Percentiles rank a stretch among this genome's conserved stretches.
These are phyloP conservation scores for Rhodotorula sp. DNA, from an alignment of 1,284 basidiomycete species.

Conservation along the genomic window DNA sequence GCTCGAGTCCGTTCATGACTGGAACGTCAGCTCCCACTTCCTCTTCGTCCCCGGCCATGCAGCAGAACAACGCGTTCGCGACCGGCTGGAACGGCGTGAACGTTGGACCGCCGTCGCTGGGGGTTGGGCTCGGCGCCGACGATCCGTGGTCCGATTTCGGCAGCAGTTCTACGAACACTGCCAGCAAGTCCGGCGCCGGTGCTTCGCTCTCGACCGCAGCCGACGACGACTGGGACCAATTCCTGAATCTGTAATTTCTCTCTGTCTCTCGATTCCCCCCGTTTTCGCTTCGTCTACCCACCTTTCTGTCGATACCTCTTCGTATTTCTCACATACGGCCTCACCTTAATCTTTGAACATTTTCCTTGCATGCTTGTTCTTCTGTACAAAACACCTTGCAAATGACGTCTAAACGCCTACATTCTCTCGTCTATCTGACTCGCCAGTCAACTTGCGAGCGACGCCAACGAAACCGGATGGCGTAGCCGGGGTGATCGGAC, in stretches of 20 bases:
- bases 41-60: constrained; percentile 6
- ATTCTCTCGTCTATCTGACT: background rate
- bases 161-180: background rate
- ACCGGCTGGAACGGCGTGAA: constrained; percentile 18
- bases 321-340: background rate
- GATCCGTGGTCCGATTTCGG: constrained; percentile 14
- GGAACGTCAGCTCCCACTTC: background rate
- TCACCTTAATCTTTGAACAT: background rate
- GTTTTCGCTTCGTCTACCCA: too few species aligned
- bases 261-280: background rate
- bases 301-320: background rate
- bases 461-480: background rate
- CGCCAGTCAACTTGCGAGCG: background rate
- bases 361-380: background rate
- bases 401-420: too few species aligned
- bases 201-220: constrained; percentile 1
- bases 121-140: background rate
- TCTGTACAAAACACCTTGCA: background rate
- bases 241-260: constrained; percentile 19
- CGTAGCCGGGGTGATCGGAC: background rate
- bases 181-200: background rate
- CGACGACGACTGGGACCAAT: constrained; percentile 33
- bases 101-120: constrained; percentile 24
- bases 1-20: background rate
- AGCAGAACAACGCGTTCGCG: constrained; percentile 1